Base-by-base conservation (phyloP, 306 rosid species). In the Cucurbita argyrosperma region DNA sequence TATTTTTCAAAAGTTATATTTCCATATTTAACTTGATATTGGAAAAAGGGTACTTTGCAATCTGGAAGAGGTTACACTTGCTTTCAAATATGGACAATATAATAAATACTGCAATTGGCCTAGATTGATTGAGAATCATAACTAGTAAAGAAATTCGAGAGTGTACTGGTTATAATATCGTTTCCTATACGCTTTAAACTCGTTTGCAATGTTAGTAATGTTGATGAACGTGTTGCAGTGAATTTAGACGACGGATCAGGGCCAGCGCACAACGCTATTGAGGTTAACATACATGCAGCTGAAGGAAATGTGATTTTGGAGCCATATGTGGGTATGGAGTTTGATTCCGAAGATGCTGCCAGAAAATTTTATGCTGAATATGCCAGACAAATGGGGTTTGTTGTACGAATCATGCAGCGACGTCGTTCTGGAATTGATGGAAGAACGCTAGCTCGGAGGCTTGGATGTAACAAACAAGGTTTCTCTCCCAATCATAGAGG, bases 381-480 rank as follows among this genome's bases (percentile, higher is more conserved):
- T 80, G 97, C 97, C 38, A 89, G 90, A 76, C 80, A 79, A 71
- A 81, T 83, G 38, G 98, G 98, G 16, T 93, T 90, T 78, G 83
- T 78, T 19, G 93, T 93, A 53, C 90, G 98, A 51, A 79, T 87
- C 52, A 93, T 90, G 98, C 97, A 93, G 79, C 88, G 98, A 13
- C 96, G 94, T 42, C 86, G 89, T 77, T 92, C 96, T 6, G 90
- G 90, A 46, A 85, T 87, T 47, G 97, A 90, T 84, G 96, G 98
- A 66, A 88, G 84, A 76, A 93, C 97, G 13, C 90, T 93, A 81
- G 97, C 96, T n/a, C 96, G 93, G 55, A 90, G 96, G 64, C 96
- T 90, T 74, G 97, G 98, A 74, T 93, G 98, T 79, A 90, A 89
- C 80, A 93, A 93, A 79, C 96, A 90, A 76, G 98, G 98, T 18